These are phyloP conservation scores for Cordyceps militaris DNA, from an alignment of 2,329 filamentous ascomycete genomes.

Conservation along the genomic window DNA sequence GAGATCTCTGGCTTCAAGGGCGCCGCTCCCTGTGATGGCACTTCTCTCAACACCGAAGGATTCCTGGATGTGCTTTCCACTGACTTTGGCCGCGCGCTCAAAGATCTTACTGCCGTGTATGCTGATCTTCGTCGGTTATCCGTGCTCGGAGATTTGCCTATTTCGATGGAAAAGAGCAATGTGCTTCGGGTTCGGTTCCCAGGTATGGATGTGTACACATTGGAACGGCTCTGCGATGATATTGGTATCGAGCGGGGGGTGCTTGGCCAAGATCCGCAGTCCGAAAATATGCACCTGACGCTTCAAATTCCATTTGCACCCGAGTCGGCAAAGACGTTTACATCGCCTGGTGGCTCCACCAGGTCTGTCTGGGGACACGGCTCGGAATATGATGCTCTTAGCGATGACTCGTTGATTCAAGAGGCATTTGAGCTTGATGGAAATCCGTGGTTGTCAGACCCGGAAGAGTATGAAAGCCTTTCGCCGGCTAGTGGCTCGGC, in stretches of 20 bases:
- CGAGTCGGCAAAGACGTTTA: slow-evolving; percentile 30
- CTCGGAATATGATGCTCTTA: slow-evolving; percentile 30
- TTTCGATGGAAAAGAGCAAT: slow-evolving; percentile 61
- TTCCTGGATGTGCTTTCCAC: slow-evolving; percentile 78
- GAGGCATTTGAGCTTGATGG: slow-evolving; percentile 37
- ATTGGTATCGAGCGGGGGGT: slow-evolving; percentile 75
- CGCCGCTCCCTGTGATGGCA: slow-evolving; percentile 34
- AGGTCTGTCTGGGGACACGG: slow-evolving; percentile 38
- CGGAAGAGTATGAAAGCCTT: slow-evolving; percentile 44
- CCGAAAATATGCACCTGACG: slow-evolving; percentile 63
- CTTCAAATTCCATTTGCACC: slow-evolving; percentile 84
- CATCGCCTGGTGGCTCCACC: slow-evolving; percentile 42
- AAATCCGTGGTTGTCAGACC: slow-evolving; percentile 43
- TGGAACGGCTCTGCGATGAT: slow-evolving; percentile 79
- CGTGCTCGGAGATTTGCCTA: slow-evolving; percentile 72
- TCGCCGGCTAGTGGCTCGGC: slow-evolving; percentile 40
- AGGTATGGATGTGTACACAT: slow-evolving; percentile 75
- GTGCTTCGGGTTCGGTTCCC: slow-evolving; percentile 79
- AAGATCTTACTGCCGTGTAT: slow-evolving; percentile 72
- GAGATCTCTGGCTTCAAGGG: slow-evolving; percentile 37
- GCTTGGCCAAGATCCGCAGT: slow-evolving; percentile 66
- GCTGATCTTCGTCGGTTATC: slow-evolving; percentile 76
- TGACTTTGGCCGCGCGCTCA: slow-evolving; percentile 81
- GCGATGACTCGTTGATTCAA: slow-evolving; percentile 29
- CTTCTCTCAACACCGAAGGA: slow-evolving; percentile 72